phyloP scores from a whole-genome alignment of 2,329 filamentous ascomycete genomes.

The Didymella lethalis region DNA sequence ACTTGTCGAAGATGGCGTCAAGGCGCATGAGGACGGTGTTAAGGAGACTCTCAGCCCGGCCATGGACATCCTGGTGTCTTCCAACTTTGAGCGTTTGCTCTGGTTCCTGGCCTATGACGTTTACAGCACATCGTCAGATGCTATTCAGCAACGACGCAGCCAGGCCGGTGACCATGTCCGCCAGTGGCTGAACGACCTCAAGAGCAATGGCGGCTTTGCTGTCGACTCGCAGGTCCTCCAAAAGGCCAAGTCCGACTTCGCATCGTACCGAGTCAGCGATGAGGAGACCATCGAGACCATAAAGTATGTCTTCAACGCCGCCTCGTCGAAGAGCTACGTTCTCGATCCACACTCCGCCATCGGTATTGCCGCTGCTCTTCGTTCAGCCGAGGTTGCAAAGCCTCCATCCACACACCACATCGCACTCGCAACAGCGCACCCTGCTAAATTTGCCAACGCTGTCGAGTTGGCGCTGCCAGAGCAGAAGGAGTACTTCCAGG shows the following conservation, averaged over 20 bases:
- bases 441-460: conserved; percentile 89
- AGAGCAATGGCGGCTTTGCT: conserved; percentile 80
- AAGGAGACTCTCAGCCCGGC: conserved; percentile 93
- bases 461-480: conserved; percentile 80
- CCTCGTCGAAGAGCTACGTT: conserved; percentile 68
- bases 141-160: conserved; percentile 56
- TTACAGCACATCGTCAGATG: conserved; percentile 50
- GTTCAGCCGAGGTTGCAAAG: conserved; percentile 67
- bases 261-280: conserved; percentile 75
- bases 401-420: conserved; percentile 70
- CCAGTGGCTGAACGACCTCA: conserved; percentile 80
- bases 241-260: conserved; percentile 76
- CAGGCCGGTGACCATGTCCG: conserved; percentile 75
- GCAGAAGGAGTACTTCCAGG: conserved; percentile 77
- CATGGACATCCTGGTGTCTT: conserved; percentile 97
- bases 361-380: conserved; percentile 77
- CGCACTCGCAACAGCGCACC: conserved; percentile 90
- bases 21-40: conserved; percentile 73
- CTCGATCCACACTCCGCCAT: conserved; percentile 94
- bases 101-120: conserved; percentile 83
- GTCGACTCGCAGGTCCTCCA: conserved; percentile 78
- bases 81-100: conserved; percentile 94
- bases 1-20: conserved; percentile 63
- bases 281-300: conserved; percentile 59
- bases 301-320: conserved; percentile 57